Conservation (phyloP, 768 basidiomycete genomes). For the Boletus vermiculosoides region DNA sequence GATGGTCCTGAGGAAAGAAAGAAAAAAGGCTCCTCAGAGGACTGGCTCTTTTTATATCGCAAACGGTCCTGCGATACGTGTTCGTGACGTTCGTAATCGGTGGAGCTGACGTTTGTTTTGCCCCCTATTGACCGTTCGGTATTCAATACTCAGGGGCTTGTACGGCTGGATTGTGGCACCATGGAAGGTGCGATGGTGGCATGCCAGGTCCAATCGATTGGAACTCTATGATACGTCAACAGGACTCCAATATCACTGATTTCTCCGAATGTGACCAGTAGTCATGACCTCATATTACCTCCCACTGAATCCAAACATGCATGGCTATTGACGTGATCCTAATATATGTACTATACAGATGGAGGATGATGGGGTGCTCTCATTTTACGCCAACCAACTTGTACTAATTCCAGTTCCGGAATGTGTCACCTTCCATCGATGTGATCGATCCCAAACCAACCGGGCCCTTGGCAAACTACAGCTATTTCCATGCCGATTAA, state of each 20-base stretch:
- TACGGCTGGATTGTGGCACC: no score
- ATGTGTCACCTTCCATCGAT: background rate
- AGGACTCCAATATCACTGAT: no score
- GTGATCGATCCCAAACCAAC: background rate
- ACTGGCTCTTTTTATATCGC: background rate
- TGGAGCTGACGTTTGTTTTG: background rate
- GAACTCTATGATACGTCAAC: no score
- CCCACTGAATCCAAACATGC: background rate
- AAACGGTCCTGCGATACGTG: background rate
- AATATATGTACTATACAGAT: conserved; percentile 16
- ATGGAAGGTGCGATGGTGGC: no score
- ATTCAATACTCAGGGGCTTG: background rate
- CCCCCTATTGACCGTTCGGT: background rate
- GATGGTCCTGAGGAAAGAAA: background rate
- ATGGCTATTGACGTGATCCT: conserved; percentile 15
- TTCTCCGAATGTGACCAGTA: no score
- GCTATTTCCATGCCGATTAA: background rate
- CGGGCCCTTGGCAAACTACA: background rate
- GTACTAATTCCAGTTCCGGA: background rate
- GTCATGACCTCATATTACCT: no score
- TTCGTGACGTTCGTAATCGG: background rate
- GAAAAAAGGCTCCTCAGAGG: no score
- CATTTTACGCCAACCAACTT: background rate
- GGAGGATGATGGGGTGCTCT: background rate
- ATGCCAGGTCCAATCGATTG: no score